These are phyloP conservation scores for Puccinia triticina DNA, from an alignment of 1,284 basidiomycete species.

Conservation along the genomic window DNA sequence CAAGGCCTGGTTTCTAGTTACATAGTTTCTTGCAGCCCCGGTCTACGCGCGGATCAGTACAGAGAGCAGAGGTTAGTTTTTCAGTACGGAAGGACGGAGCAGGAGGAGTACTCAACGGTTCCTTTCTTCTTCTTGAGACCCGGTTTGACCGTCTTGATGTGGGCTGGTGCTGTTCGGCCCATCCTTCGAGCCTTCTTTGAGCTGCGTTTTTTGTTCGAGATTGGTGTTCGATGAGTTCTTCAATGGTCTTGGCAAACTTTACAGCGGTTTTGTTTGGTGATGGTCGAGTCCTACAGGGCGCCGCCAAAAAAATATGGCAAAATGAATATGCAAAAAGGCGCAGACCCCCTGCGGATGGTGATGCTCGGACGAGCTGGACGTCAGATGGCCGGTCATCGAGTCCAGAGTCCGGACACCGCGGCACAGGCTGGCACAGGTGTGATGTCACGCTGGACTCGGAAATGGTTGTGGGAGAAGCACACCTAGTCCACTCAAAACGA, in stretches of 20 bases:
- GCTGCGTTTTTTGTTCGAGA: neutral
- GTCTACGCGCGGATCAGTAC: neutral
- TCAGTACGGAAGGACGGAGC: neutral
- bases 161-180: conserved; percentile 14
- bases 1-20: conserved; percentile 76
- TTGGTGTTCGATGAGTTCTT: neutral
- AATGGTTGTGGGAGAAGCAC: too few species aligned
- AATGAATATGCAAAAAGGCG: conserved; percentile 4
- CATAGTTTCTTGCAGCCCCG: conserved; percentile 57
- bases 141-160: conserved; percentile 29
- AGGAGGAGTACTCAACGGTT: conserved; percentile 8
- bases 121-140: conserved; percentile 44
- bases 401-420: too few species aligned
- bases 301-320: too few species aligned
- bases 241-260: too few species aligned
- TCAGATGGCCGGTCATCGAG: neutral
- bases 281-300: too few species aligned
- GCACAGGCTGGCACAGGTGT: too few species aligned
- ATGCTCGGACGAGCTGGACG: neutral
- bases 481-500: too few species aligned
- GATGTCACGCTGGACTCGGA: neutral
- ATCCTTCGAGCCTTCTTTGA: neutral
- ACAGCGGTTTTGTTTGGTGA: too few species aligned
- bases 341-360: neutral
- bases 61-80: neutral